phyloP scores from a whole-genome alignment of 2,329 filamentous ascomycete species.

The Penicillium polonicum region DNA sequence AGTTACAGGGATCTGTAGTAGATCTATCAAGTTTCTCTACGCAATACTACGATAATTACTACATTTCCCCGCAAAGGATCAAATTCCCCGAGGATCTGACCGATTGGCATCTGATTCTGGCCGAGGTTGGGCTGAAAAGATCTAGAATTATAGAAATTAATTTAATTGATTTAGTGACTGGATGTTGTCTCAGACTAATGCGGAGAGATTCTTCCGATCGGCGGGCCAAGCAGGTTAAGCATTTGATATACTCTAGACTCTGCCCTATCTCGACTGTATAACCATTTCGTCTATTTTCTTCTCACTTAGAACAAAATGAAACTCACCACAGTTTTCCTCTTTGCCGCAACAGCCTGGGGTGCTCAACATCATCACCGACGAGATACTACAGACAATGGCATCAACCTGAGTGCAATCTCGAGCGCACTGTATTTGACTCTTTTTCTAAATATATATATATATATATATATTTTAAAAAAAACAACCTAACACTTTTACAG shows the following conservation, averaged over 20 bases:
- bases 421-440: conserved; percentile 20
- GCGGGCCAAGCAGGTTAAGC: conserved; percentile 11
- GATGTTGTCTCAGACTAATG: not conserved
- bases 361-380: conserved; percentile 16
- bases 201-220: conserved; percentile 1
- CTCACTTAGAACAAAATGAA: conserved; percentile 16
- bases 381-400: conserved; percentile 13
- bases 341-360: conserved; percentile 17
- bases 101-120: conserved; percentile 1
- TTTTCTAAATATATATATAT: not conserved
- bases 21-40: not conserved
- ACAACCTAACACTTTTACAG: conserved; percentile 1
- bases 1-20: not conserved
- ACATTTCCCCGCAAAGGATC: not conserved
- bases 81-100: not conserved
- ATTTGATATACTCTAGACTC: conserved; percentile 17
- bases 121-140: conserved; percentile 5
- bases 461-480: not conserved
- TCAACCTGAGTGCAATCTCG: conserved; percentile 22
- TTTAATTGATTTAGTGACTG: not conserved
- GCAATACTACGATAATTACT: not conserved
- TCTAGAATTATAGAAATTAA: not conserved
- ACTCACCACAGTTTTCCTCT: conserved; percentile 12
- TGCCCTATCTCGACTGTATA: not conserved
- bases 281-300: not conserved